Evolutionary conservation across 1,284 basidiomycete species (phyloP).

Genomic region (Phellinidium pouzarii): DNA sequence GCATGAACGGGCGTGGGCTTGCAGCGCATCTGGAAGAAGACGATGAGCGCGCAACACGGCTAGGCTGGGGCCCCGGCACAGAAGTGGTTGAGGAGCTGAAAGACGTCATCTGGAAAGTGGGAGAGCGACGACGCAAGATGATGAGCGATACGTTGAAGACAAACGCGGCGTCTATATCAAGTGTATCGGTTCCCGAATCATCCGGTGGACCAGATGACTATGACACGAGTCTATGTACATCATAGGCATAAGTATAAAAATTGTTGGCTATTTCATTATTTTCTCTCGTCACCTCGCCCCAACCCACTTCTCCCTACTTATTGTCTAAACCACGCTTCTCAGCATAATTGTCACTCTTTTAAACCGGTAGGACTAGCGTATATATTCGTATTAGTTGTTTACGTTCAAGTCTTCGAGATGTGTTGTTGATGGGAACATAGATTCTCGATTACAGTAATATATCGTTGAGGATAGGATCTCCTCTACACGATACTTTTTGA

Average conservation of each 20-base stretch:
- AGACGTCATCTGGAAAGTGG: constrained; percentile 78
- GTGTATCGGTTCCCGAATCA: background rate
- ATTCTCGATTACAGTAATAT: no score
- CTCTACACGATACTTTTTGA: no score
- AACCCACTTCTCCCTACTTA: background rate
- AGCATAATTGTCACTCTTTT: background rate
- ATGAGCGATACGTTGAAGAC: background rate
- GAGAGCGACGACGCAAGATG: constrained; percentile 57
- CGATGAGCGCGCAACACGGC: background rate
- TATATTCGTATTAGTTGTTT: background rate
- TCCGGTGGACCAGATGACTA: constrained; percentile 5
- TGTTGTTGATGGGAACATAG: no score
- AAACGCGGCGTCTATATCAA: background rate
- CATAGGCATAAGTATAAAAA: constrained; percentile 11
- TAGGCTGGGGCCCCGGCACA: constrained; percentile 60
- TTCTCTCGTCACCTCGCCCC: background rate
- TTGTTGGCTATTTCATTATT: background rate
- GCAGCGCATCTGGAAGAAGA: constrained; percentile 12
- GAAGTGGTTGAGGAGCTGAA: constrained; percentile 79
- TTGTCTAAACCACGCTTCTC: constrained; percentile 1
- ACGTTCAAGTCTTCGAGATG: background rate
- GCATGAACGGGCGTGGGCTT: constrained; percentile 17
- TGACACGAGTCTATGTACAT: constrained; percentile 10
- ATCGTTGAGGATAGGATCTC: no score
- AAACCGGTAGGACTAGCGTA: background rate